Conservation (phyloP, 2,329 filamentous ascomycete genomes). For the Ciborinia camelliae region DNA sequence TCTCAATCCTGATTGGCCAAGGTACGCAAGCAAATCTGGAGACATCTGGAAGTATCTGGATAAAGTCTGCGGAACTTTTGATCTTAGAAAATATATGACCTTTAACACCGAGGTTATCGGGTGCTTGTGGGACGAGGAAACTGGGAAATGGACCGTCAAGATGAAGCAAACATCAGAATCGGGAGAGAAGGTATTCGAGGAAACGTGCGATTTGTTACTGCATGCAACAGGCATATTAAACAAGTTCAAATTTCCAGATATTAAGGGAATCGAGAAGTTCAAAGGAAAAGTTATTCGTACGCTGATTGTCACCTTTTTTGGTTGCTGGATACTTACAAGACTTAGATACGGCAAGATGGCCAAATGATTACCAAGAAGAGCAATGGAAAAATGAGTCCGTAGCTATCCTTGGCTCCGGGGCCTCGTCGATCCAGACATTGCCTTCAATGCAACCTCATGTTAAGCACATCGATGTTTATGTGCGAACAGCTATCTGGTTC, state of each 20-base stretch:
- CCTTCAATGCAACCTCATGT: slow-evolving; percentile 42
- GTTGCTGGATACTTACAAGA: background rate
- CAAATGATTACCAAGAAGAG: slow-evolving; percentile 34
- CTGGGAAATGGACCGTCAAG: slow-evolving; percentile 49
- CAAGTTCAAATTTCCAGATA: slow-evolving; percentile 45
- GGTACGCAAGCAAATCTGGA: slow-evolving; percentile 54
- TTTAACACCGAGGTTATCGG: slow-evolving; percentile 48
- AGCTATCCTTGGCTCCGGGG: slow-evolving; percentile 42
- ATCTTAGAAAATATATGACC: slow-evolving; percentile 50
- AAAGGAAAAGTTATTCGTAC: slow-evolving; percentile 46
- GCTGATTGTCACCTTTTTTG: background rate
- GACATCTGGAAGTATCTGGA: slow-evolving; percentile 52
- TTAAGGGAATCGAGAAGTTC: slow-evolving; percentile 46
- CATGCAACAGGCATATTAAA: slow-evolving; percentile 32
- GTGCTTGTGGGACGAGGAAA: slow-evolving; percentile 48
- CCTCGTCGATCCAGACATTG: slow-evolving; percentile 40
- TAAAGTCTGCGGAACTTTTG: slow-evolving; percentile 48
- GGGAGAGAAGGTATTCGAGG: slow-evolving; percentile 26
- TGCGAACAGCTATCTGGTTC: slow-evolving; percentile 50
- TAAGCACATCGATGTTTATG: slow-evolving; percentile 47
- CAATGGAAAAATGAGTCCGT: slow-evolving; percentile 37
- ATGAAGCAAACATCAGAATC: slow-evolving; percentile 40
- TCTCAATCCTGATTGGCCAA: slow-evolving; percentile 55
- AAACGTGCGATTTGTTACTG: slow-evolving; percentile 30
- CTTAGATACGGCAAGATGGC: slow-evolving; percentile 46